A percentile compares a stretch with the other conserved stretches of the same genome.
These are phyloP conservation scores for Aristolochia californica DNA, from an alignment of 164 flowering plant genomes.

Conservation along the genomic window DNA sequence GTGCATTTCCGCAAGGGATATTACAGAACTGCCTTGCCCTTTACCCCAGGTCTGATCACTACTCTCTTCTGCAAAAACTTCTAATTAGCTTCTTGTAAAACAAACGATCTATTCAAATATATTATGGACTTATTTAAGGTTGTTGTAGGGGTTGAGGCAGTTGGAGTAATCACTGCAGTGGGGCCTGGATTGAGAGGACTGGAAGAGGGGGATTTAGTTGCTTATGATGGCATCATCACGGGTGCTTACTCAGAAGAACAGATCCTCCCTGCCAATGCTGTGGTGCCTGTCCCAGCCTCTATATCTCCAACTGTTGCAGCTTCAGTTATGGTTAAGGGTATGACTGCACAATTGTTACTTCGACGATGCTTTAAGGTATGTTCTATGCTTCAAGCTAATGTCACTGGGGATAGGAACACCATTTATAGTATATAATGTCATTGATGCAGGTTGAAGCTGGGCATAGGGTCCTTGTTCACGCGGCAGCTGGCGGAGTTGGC, in stretches of 20 bases:
- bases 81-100: background rate
- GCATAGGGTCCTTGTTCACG: constrained; percentile 76
- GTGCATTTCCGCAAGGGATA: constrained; percentile 71
- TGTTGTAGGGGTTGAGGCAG: constrained; percentile 73
- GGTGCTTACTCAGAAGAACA: constrained; percentile 78
- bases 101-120: background rate
- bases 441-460: constrained; percentile 72
- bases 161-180: constrained; percentile 68
- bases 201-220: constrained; percentile 74
- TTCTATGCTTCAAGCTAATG: too few species aligned
- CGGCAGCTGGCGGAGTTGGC: constrained; percentile 97
- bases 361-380: constrained; percentile 79
- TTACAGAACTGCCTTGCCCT: constrained; percentile 63
- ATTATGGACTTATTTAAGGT: background rate
- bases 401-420: too few species aligned
- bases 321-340: constrained; percentile 66
- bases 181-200: constrained; percentile 82
- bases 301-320: constrained; percentile 57
- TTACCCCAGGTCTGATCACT: constrained; percentile 48
- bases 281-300: constrained; percentile 64
- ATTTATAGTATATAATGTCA: too few species aligned
- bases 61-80: background rate
- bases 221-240: constrained; percentile 61
- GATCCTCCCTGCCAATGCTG: constrained; percentile 69
- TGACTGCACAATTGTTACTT: constrained; percentile 64